Conservation (phyloP, 192 early-diverging fungal genomes). For the Rhizoclosmatium sp. region DNA sequence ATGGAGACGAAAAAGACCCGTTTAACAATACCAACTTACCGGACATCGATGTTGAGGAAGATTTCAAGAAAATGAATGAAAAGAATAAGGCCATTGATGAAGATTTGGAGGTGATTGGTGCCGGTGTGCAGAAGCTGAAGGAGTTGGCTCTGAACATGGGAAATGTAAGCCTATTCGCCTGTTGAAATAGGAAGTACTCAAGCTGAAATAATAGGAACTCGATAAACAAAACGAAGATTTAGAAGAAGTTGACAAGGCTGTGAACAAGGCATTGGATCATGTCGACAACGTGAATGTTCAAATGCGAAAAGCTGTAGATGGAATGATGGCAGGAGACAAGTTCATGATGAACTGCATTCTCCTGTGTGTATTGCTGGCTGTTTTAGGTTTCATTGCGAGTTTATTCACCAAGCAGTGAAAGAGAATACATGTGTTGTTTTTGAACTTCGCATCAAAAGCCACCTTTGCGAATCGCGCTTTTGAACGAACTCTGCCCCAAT, state of each 20-base stretch:
- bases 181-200: not conserved
- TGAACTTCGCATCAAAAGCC: too few relatives aligned
- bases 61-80: conserved; percentile 62
- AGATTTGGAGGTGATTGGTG: conserved; percentile 60
- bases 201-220: conserved; percentile 54
- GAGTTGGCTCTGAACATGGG: conserved; percentile 68
- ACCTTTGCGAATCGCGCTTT: too few relatives aligned
- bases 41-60: conserved; percentile 72
- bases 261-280: conserved; percentile 63
- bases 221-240: conserved; percentile 65
- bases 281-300: conserved; percentile 66
- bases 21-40: conserved; percentile 58
- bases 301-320: conserved; percentile 62
- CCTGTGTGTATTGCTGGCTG: conserved; percentile 61
- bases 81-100: conserved; percentile 64
- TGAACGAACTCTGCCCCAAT: too few relatives aligned
- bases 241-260: conserved; percentile 61
- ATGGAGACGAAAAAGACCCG: conserved; percentile 47
- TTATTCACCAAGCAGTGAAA: conserved; percentile 37
- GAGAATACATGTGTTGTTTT: too few relatives aligned
- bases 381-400: conserved; percentile 64
- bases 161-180: conserved; percentile 42
- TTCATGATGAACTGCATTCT: conserved; percentile 70
- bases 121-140: conserved; percentile 58
- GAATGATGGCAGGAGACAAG: conserved; percentile 70